phyloP scores from a whole-genome alignment of 208 protist genomes.

The Perkinsela sp. region DNA sequence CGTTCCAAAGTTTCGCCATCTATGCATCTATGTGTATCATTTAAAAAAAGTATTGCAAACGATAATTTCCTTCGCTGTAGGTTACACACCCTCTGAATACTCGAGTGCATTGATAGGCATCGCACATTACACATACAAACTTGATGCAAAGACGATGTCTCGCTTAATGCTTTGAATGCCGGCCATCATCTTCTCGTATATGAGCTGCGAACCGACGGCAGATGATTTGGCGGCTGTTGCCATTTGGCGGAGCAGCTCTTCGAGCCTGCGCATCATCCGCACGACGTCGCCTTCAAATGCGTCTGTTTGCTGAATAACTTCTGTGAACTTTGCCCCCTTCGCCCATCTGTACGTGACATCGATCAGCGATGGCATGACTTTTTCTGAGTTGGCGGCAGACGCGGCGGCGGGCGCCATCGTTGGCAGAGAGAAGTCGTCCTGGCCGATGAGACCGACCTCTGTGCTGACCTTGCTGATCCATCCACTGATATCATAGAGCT shows the following conservation, averaged over 20 bases:
- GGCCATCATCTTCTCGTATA: slow-evolving; percentile 90
- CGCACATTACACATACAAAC: slow-evolving; percentile 82
- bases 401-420: slow-evolving; percentile 9
- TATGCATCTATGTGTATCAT: too few species aligned
- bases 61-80: too few species aligned
- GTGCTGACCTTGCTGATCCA: slow-evolving; percentile 68
- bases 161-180: slow-evolving; percentile 83
- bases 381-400: slow-evolving; percentile 53
- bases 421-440: slow-evolving; percentile 7
- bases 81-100: too few species aligned
- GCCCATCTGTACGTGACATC: slow-evolving; percentile 83
- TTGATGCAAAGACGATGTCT: slow-evolving; percentile 97
- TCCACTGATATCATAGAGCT: slow-evolving; percentile 58
- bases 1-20: too few species aligned
- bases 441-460: slow-evolving; percentile 59
- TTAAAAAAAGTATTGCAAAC: too few species aligned
- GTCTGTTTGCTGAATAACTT: slow-evolving; percentile 83
- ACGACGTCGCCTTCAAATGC: slow-evolving; percentile 95
- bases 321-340: slow-evolving; percentile 83
- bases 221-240: slow-evolving; percentile 79
- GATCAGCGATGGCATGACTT: slow-evolving; percentile 81
- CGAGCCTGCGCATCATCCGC: slow-evolving; percentile 81
- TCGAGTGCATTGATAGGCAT: too few species aligned
- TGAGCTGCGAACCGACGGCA: slow-evolving; percentile 86
- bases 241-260: slow-evolving; percentile 93